Evolutionary conservation across 805 yeast species (phyloP).

Genomic region (Yarrowia sp.): DNA sequence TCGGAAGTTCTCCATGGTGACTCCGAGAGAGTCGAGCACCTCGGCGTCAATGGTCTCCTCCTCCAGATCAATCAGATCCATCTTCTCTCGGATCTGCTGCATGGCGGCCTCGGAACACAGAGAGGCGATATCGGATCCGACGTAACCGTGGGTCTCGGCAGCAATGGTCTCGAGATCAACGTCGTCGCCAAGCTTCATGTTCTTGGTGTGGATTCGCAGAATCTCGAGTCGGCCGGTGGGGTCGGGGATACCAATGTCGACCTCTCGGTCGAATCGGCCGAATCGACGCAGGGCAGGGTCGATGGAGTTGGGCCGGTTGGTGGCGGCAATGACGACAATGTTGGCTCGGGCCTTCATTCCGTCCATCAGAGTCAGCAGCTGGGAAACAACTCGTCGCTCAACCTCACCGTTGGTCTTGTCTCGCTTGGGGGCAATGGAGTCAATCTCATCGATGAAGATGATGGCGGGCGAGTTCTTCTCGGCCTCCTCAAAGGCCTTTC

Average conservation of each 20-base stretch:
- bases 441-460: constrained; percentile 97
- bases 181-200: constrained; percentile 93
- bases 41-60: constrained; percentile 98
- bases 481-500: constrained; percentile 99
- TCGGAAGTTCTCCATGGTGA: constrained; percentile 97
- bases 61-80: constrained; percentile 94
- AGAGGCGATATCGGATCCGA: constrained; percentile 98
- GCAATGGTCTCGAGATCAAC: constrained; percentile 96
- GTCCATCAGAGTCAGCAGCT: constrained; percentile 95
- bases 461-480: constrained; percentile 98
- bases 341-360: constrained; percentile 99
- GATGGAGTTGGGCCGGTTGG: constrained; percentile 79
- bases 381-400: constrained; percentile 98
- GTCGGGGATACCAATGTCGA: constrained; percentile 91
- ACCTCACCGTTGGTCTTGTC: constrained; percentile 99
- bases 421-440: constrained; percentile 98
- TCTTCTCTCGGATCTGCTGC: constrained; percentile 99
- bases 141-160: constrained; percentile 97
- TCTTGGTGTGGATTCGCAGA: constrained; percentile 94
- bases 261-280: constrained; percentile 85
- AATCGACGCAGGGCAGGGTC: constrained; percentile 85
- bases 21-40: constrained; percentile 91
- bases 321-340: constrained; percentile 97
- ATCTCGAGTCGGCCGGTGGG: constrained; percentile 83
- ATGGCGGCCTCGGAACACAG: constrained; percentile 99